Base-by-base conservation (phyloP, 2,329 filamentous ascomycete species). In the Venturia asperata region DNA sequence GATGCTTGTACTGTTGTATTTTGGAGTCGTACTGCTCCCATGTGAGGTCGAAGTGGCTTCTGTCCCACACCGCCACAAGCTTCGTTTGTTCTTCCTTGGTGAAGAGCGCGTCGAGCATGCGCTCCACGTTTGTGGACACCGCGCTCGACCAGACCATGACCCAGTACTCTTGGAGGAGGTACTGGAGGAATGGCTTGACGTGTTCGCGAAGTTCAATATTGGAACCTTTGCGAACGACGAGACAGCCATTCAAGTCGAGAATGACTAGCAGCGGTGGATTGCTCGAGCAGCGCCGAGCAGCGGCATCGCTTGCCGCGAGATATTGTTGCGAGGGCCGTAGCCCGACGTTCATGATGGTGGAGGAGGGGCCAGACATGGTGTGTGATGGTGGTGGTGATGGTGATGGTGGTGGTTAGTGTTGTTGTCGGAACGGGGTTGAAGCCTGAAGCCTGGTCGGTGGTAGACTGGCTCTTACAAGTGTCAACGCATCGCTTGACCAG, bases 161-260 rank as follows among this genome's bases (percentile, higher is more conserved):
- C 15, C 41, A 41, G 42, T 45, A 39, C 15, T 39, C 21, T 2
- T 61, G n/a, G 64, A 65, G 39, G 42, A 65, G 37, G 24, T 42
- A 27, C 11, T 37, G 27, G 37, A 65, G 55, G 42, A 65, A 65
- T 17, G 15, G 19, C 17, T 34, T 45, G 21, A 65, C 52, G n/a
- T 45, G 6, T 24, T 21, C 34, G n/a, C 64, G n/a, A 39, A 62
- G 42, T 6, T 65, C 52, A 3, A 39, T 21, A 19, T 7, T 15
- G 19, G 30, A 10, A 11, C n/a, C 21, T 21, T 7, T 15, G 19
- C 64, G 52, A 39, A 21, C 30, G 21, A 65, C 34, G 45, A 65
- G 64, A 10, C 58, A 64, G 52, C 64, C 64, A 49, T 65, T 65
- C 13, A 65, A 30, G 45, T 65, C 64, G n/a, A 63, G 55, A 41